Conservation (phyloP, 192 early-diverging fungal genomes). For the Fimicolochytrium jonesii region DNA sequence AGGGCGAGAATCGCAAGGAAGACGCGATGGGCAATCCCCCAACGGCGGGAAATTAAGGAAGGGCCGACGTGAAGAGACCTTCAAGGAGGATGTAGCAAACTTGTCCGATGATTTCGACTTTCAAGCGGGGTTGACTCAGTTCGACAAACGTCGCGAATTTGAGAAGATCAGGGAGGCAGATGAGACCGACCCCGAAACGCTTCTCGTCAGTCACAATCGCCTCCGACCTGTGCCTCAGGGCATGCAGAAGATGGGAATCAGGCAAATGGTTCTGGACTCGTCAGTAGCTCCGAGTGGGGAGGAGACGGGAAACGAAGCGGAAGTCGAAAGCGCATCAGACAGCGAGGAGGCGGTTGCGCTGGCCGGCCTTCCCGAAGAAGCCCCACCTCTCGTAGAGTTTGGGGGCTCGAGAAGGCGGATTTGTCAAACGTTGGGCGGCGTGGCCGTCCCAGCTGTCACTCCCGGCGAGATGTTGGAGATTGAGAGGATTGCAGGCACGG, state of each 20-base stretch:
- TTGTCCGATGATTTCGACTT: constrained; percentile 44
- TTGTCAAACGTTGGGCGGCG: constrained; percentile 32
- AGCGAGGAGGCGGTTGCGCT: constrained; percentile 18
- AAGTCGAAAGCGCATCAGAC: constrained; percentile 40
- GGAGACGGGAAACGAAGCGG: constrained; percentile 49
- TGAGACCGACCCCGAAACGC: constrained; percentile 63
- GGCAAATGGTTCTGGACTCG: constrained; percentile 67
- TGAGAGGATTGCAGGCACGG: constrained; percentile 50
- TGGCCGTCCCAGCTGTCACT: constrained; percentile 57
- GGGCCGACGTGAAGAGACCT: constrained; percentile 11
- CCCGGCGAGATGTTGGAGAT: constrained; percentile 62
- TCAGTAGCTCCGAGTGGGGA: constrained; percentile 23
- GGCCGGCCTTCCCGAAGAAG: not conserved
- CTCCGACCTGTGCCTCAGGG: constrained; percentile 31
- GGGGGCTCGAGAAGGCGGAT: not conserved
- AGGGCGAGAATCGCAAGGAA: not conserved
- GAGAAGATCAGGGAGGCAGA: constrained; percentile 65
- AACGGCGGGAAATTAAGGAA: no score
- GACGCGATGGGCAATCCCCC: not conserved
- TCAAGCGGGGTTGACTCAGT: constrained; percentile 35
- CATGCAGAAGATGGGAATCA: constrained; percentile 46
- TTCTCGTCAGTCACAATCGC: constrained; percentile 65
- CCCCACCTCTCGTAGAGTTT: constrained; percentile 11
- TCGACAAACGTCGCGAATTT: constrained; percentile 68
- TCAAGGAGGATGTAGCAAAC: constrained; percentile 16